Base-by-base conservation (phyloP, 1,139 yeast genomes). In the Diutina neorugosa region DNA sequence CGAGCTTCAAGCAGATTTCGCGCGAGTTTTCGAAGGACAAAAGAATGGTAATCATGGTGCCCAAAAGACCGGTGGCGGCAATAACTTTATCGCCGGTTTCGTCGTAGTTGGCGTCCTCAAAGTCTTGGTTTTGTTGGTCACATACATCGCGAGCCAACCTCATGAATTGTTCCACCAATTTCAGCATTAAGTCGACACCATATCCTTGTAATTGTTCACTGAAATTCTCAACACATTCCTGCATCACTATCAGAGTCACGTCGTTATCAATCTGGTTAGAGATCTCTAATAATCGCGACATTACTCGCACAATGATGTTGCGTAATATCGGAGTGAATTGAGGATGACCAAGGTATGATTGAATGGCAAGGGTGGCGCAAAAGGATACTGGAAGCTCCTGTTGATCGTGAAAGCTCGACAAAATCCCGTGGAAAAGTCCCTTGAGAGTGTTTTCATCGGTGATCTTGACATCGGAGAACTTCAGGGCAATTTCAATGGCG, bases 161-260 rank as follows among this genome's bases (percentile, higher is more conserved):
- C 76, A 89, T 68, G 61, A 90, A 84, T 65, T 91, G 97, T 56
- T 84, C 86, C 31, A 85, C 83, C 60, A 93, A 71, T 62, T 86
- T 90, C 44, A 76, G 77, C 78, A 91, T 89, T 61, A 93, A 74
- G 59, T 88, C 94, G 48, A 86, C 82, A 8, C 98, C 96, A 68
- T 91, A 93, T 34, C 98, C 98, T 60, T 91, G 94, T 59, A 93
- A 73, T 66, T 91, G 96, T 59, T 84, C 88, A 3, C 96, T 78
- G 66, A 86, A 93, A 55, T 80, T 82, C 62, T 91, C 97, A 23
- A 93, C 98, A 65, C 95, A 85, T 61, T 91, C 97, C 70, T 93
- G 98, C 86, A 93, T 89, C 16, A 93, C 96, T 42, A 86, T 87
- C 18, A 96, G 81, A 43, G 93, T 78, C 1, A 93, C 81, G 65